A percentile compares a stretch with the other conserved stretches of the same genome.
These are phyloP conservation scores for Athelia psychrophila DNA, from an alignment of 1,284 basidiomycete genomes.

Conservation along the genomic window DNA sequence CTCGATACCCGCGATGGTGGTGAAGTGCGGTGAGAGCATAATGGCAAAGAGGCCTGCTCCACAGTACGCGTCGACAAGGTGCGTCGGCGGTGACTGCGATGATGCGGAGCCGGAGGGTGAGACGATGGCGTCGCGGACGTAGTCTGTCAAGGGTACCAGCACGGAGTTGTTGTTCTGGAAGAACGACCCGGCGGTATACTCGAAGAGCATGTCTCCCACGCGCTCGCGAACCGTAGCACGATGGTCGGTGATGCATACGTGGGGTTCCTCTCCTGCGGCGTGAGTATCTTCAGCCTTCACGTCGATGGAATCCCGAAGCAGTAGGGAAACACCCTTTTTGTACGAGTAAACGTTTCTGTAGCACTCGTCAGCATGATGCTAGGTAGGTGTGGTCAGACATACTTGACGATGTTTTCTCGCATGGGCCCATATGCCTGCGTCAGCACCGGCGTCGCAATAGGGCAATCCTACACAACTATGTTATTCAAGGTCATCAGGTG, in stretches of 20 bases:
- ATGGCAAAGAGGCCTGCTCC: constrained; percentile 93
- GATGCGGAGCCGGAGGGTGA: constrained; percentile 22
- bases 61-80: constrained; percentile 92
- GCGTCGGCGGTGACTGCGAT: constrained; percentile 47
- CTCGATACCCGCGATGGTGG: constrained; percentile 87
- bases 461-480: constrained; percentile 70
- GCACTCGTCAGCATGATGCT: constrained; percentile 7
- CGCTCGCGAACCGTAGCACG: constrained; percentile 81
- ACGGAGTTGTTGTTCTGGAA: constrained; percentile 99
- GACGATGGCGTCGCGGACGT: constrained; percentile 79
- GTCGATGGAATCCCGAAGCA: constrained; percentile 86
- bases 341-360: constrained; percentile 76
- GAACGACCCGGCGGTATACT: constrained; percentile 88
- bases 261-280: constrained; percentile 42
- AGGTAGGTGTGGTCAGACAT: constrained; percentile 23
- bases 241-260: constrained; percentile 84
- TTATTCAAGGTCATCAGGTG: background rate
- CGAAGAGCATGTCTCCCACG: constrained; percentile 81
- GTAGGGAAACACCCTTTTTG: constrained; percentile 88
- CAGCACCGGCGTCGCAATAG: constrained; percentile 84
- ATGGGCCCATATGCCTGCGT: constrained; percentile 69
- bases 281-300: constrained; percentile 12
- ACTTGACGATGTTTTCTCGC: constrained; percentile 72
- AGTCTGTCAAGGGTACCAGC: constrained; percentile 77
- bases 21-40: constrained; percentile 78